Base-by-base conservation (phyloP, 768 basidiomycete species). In the Trametopsis cervina region DNA sequence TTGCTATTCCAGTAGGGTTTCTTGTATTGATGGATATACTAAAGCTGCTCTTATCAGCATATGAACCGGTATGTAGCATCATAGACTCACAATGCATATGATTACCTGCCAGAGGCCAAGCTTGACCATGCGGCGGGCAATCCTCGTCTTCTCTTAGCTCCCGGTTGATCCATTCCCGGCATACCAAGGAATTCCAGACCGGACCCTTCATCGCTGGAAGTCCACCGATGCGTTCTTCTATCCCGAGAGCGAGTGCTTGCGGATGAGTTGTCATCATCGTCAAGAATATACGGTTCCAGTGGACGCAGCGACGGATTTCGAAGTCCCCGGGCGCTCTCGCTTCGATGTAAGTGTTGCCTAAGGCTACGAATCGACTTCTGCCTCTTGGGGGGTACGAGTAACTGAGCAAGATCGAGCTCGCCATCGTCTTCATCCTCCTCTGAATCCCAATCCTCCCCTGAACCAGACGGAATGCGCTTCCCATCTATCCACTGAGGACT, bases 281-380 rank as follows among this genome's bases (percentile, higher is more conserved):
- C 60, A 15, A 60, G 47, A 12, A 57, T 33, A 65, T 65, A 69
- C 29, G 60, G 51, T 53, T 38, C 58, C 36, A 20, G 51, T 49
- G 42, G 47, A 54, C 17, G 58, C 44, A 26, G 54, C 38, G 62
- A 62, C 58, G 10, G 63, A 57, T 4, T 47, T 27, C 43, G 58
- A 40, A 54, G 27, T 21, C 54, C 54, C n/a, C 53, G 59, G 11
- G 45, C 26, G 22, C 54, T 54, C 20, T 50, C 52, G 52, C 55
- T 54, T 6, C 60, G 64, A 1, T 65, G 68, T 17, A 88, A 68
- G 56, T 86, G 85, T 51, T 70, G 80, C 48, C 84, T 70, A 47
- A 89, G 66, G 60, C 84, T 86, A 55, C 71, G 76, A 53, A 88
- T 87, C 15, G 85, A 86, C 50, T 80, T 74, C 58, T 89, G 85